Base-by-base conservation (phyloP, 768 basidiomycete genomes). In the Mrakia blollopis region DNA sequence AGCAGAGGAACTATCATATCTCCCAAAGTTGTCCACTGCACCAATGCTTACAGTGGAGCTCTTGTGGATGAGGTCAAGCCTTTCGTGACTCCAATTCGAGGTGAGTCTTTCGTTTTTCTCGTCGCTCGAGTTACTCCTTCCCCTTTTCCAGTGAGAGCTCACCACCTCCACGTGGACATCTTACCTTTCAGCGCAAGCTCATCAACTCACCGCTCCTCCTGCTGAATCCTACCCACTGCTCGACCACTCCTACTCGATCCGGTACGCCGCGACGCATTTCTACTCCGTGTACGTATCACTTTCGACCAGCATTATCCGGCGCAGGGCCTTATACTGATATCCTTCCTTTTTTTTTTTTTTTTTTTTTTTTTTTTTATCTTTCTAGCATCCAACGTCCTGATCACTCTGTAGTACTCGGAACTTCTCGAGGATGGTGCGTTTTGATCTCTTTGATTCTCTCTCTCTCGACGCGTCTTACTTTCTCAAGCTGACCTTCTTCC, bases 21-120 rank as follows among this genome's bases (percentile, higher is more conserved):
- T 79, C 83, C 85, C 28, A 88, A 89, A 77, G 87, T 96, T 62
- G 85, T 97, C 6, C 92, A 94, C 81, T 92, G 92, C 0, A 94
- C 92, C 14, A 97, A 97, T 80, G 94, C 86, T 0, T 94, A 95
- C 78, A 88, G 89, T 16, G 88, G 90, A 5, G 87, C 91, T 80
- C 87, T 96, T 50, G 85, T 97, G n/a, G 91, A 91, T 0, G 87
- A 89, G 76, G 81, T 94, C 39, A 80, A 69, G 32, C n/a, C 63
- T 35, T 47, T 67, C n/a, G 30, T 74, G 11, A 65, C 61, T 14
- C 73, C 73, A 28, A 23, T 60, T 23, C 37, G 54, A 74, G 73
- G 73, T 65, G 3, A 47, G 60, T 50, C 73, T 21, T 57, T 28
- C 16, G 2, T 35, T 16, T 73, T 39, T 44, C n/a, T 37, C 37